These are phyloP conservation scores for Ceratocystis eucalypticola DNA, from an alignment of 2,329 filamentous ascomycete species.

Conservation along the genomic window DNA sequence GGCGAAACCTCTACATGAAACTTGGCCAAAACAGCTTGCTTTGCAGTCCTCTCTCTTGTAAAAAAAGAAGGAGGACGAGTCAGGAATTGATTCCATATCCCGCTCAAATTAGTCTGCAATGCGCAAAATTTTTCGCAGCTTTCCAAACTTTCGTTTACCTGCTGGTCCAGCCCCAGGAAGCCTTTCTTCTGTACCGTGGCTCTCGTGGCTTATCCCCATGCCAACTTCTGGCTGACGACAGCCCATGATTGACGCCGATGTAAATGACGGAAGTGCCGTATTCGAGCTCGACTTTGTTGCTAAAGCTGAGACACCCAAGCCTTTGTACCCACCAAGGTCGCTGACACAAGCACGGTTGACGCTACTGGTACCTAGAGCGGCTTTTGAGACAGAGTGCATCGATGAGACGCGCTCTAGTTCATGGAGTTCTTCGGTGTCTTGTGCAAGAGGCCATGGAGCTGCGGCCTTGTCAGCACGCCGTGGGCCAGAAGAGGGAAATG, in stretches of 20 bases:
- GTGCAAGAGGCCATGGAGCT: slow-evolving; percentile 10
- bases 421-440: neutral
- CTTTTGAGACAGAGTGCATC: neutral
- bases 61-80: slow-evolving; percentile 6
- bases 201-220: neutral
- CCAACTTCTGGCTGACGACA: neutral
- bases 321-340: slow-evolving; percentile 4
- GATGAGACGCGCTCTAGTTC: slow-evolving; percentile 11
- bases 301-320: neutral
- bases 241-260: slow-evolving; percentile 6
- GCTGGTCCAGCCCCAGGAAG: neutral
- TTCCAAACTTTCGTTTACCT: slow-evolving; percentile 54
- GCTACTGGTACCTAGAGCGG: slow-evolving; percentile 12
- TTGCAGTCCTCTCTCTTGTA: neutral
- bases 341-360: slow-evolving; percentile 10
- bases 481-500: neutral
- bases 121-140: slow-evolving; percentile 51
- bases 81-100: neutral
- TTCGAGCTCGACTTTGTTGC: slow-evolving; percentile 2
- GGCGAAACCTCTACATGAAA: neutral
- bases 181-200: neutral
- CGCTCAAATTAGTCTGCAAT: slow-evolving; percentile 28
- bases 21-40: neutral
- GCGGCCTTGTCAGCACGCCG: neutral
- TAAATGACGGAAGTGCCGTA: slow-evolving; percentile 11